Evolutionary conservation across 805 yeast genomes (phyloP).

Genomic region (Saturnispora kantuleensis): DNA sequence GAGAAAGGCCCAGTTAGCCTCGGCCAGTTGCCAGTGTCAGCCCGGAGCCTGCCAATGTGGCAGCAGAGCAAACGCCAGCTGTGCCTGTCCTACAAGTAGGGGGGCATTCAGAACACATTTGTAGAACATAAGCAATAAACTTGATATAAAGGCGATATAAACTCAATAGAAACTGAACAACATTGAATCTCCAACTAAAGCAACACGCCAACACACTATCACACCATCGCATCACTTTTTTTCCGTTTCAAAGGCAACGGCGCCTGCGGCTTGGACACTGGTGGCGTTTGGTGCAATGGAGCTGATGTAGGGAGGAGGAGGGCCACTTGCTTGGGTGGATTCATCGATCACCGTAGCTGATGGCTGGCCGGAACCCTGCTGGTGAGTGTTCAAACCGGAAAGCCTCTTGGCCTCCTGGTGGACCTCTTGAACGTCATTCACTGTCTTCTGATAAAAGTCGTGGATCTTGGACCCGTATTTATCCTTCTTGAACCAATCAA

Average conservation of each 20-base stretch:
- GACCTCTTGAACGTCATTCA: conserved; percentile 49
- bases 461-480: conserved; percentile 52
- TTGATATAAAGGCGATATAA: too few relatives aligned
- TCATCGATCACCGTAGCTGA: conserved; percentile 11
- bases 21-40: conserved; percentile 2
- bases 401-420: conserved; percentile 68
- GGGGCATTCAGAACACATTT: conserved; percentile 5
- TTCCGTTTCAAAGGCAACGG: conserved; percentile 19
- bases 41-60: conserved; percentile 6
- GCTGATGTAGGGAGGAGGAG: conserved; percentile 12
- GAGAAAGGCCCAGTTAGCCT: not conserved
- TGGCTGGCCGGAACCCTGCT: conserved; percentile 5
- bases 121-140: not conserved
- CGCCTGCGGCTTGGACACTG: conserved; percentile 17
- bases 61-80: conserved; percentile 2
- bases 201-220: not conserved
- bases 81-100: conserved; percentile 1
- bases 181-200: not conserved
- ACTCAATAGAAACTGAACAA: not conserved
- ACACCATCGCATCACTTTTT: conserved; percentile 10
- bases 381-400: conserved; percentile 44
- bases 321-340: not conserved
- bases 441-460: conserved; percentile 46
- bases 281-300: conserved; percentile 17
- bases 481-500: conserved; percentile 35